Evolutionary conservation across 805 yeast genomes (phyloP), one percentile per base, ranked within the genome.

Genomic region (Yarrowia divulgata): DNA sequence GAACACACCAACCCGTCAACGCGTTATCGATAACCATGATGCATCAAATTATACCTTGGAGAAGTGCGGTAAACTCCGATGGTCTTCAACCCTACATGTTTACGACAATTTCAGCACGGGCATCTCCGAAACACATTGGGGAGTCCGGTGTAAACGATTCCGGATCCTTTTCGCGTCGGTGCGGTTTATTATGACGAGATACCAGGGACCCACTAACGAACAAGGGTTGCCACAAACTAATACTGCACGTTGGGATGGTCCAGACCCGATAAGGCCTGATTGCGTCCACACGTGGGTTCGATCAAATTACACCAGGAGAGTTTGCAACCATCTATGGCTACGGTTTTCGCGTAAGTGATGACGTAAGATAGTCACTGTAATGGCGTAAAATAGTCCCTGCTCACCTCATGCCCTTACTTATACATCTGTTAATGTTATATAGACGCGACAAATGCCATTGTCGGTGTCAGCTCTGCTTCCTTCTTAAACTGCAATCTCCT

Each of bases 201-300:
- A 23, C 29, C 29, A 43, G 3, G 48, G 9, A 8, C 48, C 48
- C 48, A 18, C 48, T 43, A 43, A 18, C 13, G 23, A 9, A 43
- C 23, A 43, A 43, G 45, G 45, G 45, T 16, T 7, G 45, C 19
- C 19, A 45, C 48, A 18, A 19, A 19, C 14, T 42, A 42, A 18
- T 7, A 3, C 45, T 42, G 45, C 45, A 42, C 18, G 18, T 42
- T 18, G 18, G 10, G 14, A 13, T 39, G 40, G 40, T 39, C 16
- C 12, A 39, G 40, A 39, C 13, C 35, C 40, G 57, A 50, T 50
- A 50, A 50, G 57, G 40, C 32, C 37, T 29, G 54, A 49, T 49
- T 8, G 54, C 19, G 39, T n/a, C 39, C 9, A 19, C 43, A 52
- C 58, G 58, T 52, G 58, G 42, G 58, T 52, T 52, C 58, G 58